phyloP scores from a whole-genome alignment of 208 protist genomes.

The Polymyxa betae region DNA sequence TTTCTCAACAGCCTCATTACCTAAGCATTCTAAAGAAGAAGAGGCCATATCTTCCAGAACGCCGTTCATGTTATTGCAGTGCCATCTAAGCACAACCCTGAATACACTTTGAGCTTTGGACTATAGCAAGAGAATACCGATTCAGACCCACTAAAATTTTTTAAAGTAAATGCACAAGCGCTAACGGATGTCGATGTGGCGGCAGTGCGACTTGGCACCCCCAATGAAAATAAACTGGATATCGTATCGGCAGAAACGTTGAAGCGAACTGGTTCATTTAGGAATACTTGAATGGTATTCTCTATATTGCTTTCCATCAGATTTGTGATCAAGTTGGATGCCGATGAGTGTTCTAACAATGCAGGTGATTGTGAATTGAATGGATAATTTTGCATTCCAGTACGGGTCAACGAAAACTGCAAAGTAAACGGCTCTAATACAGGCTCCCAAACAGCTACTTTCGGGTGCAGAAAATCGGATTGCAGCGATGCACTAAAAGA shows the following conservation, averaged over 20 bases:
- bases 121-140: neutral
- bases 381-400: neutral
- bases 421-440: neutral
- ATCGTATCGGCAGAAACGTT: slow-evolving; percentile 23
- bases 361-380: neutral
- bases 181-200: neutral
- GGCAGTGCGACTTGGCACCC: neutral
- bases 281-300: neutral
- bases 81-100: neutral
- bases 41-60: neutral
- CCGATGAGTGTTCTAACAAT: neutral
- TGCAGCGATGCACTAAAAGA: neutral
- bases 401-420: neutral
- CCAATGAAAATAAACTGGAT: neutral
- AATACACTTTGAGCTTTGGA: neutral
- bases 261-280: neutral
- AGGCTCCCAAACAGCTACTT: slow-evolving; percentile 14
- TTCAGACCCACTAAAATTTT: slow-evolving; percentile 26
- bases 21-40: neutral
- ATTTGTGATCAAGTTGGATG: neutral
- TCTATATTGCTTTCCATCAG: neutral
- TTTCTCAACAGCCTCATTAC: neutral
- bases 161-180: neutral
- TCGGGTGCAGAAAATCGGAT: neutral
- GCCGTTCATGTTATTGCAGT: neutral